Percentiles rank a stretch among this genome's conserved stretches.
phyloP scores from a whole-genome alignment of 2,329 filamentous ascomycete genomes.

The Metarhizium rileyi region DNA sequence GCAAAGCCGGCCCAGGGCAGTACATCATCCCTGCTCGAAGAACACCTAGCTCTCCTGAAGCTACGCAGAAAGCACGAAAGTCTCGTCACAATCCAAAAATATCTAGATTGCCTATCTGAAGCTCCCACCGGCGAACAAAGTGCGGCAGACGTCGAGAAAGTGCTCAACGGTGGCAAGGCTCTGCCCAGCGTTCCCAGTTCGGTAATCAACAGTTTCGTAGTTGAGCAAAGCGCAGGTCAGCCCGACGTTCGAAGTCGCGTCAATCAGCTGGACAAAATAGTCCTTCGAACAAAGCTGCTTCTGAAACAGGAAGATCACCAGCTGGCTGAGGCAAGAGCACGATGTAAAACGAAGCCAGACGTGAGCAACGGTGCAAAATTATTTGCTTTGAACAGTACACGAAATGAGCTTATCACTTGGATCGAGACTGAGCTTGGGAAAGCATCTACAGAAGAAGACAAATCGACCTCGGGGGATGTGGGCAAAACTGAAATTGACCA shows the following conservation, averaged over 20 bases:
- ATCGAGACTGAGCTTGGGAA: conserved; percentile 53
- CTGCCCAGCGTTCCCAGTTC: conserved; percentile 43
- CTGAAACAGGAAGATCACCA: conserved; percentile 47
- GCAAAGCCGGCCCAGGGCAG: conserved; percentile 2
- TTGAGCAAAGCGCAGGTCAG: conserved; percentile 27
- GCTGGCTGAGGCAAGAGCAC: conserved; percentile 36
- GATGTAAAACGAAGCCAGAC: conserved; percentile 25
- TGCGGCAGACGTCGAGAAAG: conserved; percentile 38
- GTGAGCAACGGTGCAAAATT: conserved; percentile 33
- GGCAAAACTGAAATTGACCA: conserved; percentile 14
- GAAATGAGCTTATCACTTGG: conserved; percentile 54
- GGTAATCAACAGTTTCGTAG: conserved; percentile 39
- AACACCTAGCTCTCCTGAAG: conserved; percentile 41
- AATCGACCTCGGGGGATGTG: conserved; percentile 15
- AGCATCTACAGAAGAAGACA: conserved; percentile 29
- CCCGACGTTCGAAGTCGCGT: conserved; percentile 37
- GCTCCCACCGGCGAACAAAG: conserved; percentile 41
- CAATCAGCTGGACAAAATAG: conserved; percentile 45
- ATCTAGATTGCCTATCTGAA: conserved; percentile 39
- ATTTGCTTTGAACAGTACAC: conserved; percentile 43
- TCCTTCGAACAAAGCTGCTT: conserved; percentile 47
- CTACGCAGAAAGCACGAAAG: conserved; percentile 42
- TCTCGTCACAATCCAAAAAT: conserved; percentile 39
- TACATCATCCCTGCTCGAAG: conserved; percentile 27
- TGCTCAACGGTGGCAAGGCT: conserved; percentile 33